Evolutionary conservation across 202 grass and related monocot species (phyloP), one percentile per base, ranked within the genome.

Genomic region (Schoenoplectus tabernaemontani): DNA sequence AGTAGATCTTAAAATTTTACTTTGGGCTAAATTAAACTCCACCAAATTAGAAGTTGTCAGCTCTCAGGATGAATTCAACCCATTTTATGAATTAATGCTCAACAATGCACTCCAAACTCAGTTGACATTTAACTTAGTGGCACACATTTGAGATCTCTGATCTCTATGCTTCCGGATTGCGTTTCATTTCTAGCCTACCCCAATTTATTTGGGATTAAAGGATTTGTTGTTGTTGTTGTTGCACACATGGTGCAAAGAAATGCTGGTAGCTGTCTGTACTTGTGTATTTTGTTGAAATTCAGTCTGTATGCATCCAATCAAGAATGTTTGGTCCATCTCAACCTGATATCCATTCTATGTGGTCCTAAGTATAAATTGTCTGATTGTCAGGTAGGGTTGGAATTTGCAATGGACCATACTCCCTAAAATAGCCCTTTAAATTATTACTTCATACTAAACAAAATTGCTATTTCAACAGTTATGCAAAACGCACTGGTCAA

Each of bases 401-500:
- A 53, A 74, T 74, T 74, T 48, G 13, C 1, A 73, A 73, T 32
- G 10, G 13, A 19, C 70, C 70, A 74, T 24, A 54, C 4, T 53
- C 15, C 9, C 65, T 44, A 69, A 69, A 43, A 22, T 44, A 43
- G 10, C 37, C 39, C 65, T 69, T 69, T 19, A 44, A 69, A 12
- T 20, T 41, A 24, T 22, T n/a, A 44, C n/a, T 69, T 42, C 19
- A 26, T 9, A 51, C 70, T 74, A 74, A 74, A n/a, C 26, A 74
- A 54, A 42, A 33, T 73, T 73, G 26, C 7, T 12, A 9, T 1
- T 16, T 71, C 12, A 53, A 74, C 37, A 80, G 77, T 32, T 63
- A 92, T 19, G 87, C 91, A 12, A 81, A 91, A 86, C 82, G 87
- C 24, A 92, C 87, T 2, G 89, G 89, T 3, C 91, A 83, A 3